phyloP scores from a whole-genome alignment of 2,329 filamentous ascomycete genomes.

The Elsinoe ampelina region DNA sequence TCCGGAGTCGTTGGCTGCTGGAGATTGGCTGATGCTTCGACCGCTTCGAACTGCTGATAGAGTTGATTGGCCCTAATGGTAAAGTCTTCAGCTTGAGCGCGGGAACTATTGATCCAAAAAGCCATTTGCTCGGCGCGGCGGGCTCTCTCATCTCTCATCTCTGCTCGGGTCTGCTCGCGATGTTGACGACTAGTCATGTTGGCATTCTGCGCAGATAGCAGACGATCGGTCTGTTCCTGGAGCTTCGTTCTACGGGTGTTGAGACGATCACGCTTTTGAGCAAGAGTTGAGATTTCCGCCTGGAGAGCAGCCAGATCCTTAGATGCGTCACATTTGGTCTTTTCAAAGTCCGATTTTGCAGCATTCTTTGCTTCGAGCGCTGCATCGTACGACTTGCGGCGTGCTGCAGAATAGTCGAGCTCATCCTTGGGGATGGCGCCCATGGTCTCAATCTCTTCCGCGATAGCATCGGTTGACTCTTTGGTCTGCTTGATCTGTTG shows the following conservation, averaged over 20 bases:
- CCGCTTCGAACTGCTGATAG: constrained; percentile 29
- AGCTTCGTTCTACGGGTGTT: constrained; percentile 62
- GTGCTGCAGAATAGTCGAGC: constrained; percentile 46
- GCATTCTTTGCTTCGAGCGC: constrained; percentile 43
- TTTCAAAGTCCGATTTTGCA: constrained; percentile 49
- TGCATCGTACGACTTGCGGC: constrained; percentile 49
- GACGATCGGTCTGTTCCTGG: constrained; percentile 60
- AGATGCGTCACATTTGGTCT: constrained; percentile 53
- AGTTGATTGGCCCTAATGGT: constrained; percentile 33
- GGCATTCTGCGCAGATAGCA: constrained; percentile 59
- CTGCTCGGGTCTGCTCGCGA: constrained; percentile 25
- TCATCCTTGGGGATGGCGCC: constrained; percentile 57
- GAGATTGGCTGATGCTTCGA: constrained; percentile 19
- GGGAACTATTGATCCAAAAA: constrained; percentile 31
- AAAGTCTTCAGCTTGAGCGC: constrained; percentile 29
- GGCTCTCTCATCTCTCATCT: constrained; percentile 24
- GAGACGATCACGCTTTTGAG: constrained; percentile 64
- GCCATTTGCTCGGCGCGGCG: constrained; percentile 32
- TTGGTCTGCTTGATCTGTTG: constrained; percentile 64
- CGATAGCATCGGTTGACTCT: constrained; percentile 49
- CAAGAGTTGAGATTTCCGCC: constrained; percentile 53
- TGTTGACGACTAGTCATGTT: constrained; percentile 27
- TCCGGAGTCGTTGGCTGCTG: constrained; percentile 44
- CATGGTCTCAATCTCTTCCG: constrained; percentile 53
- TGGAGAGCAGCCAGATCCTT: constrained; percentile 54